These are phyloP conservation scores for Trichoderma koningiopsis DNA, from an alignment of 2,329 filamentous ascomycete genomes.

Conservation along the genomic window DNA sequence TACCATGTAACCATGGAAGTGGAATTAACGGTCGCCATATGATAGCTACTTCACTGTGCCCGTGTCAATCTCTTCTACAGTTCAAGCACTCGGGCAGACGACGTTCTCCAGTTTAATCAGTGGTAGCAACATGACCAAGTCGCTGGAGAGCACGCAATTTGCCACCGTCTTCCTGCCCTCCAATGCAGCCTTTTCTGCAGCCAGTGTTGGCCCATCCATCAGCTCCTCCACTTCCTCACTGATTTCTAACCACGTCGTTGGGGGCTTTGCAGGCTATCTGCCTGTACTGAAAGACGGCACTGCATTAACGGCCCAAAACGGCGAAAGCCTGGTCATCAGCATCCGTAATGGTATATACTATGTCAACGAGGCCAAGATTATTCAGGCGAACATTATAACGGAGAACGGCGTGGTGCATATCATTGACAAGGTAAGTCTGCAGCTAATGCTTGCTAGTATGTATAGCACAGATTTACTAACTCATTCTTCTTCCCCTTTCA, in stretches of 20 bases:
- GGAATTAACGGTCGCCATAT: not conserved
- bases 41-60: constrained; percentile 4
- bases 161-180: constrained; percentile 1
- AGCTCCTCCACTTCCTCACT: not conserved
- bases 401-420: constrained; percentile 5
- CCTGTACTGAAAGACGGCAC: not conserved
- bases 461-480: not conserved
- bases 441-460: not conserved
- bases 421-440: not conserved
- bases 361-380: constrained; percentile 6
- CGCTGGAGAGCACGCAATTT: constrained; percentile 5
- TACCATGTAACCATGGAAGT: not conserved
- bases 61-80: not conserved
- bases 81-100: constrained; percentile 1
- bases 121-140: not conserved
- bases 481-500: not conserved
- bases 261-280: not conserved
- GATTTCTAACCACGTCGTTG: not conserved
- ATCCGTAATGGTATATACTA: constrained; percentile 3
- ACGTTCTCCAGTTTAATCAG: not conserved
- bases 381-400: constrained; percentile 1
- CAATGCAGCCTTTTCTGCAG: not conserved
- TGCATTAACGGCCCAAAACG: not conserved
- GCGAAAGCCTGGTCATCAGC: not conserved
- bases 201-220: not conserved